Evolutionary conservation across 1,284 basidiomycete genomes (phyloP).

Genomic region (Paramarasmius palmivorus): DNA sequence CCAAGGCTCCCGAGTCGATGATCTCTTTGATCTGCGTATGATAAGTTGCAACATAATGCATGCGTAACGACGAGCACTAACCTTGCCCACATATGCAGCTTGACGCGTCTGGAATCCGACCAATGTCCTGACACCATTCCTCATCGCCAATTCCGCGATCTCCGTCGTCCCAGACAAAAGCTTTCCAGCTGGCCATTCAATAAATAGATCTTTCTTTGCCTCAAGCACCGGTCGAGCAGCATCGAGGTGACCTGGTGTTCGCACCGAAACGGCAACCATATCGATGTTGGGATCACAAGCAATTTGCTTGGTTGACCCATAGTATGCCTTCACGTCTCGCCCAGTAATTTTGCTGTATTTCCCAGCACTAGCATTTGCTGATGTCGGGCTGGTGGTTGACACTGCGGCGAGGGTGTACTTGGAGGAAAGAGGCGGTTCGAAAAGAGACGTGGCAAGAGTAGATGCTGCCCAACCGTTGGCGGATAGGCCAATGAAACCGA

Average conservation of each 20-base stretch:
- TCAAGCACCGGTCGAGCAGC: slow-evolving; percentile 32
- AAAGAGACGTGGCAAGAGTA: neutral
- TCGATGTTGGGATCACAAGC: slow-evolving; percentile 34
- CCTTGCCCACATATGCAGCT: slow-evolving; percentile 26
- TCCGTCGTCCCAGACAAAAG: slow-evolving; percentile 28
- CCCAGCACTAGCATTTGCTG: slow-evolving; percentile 24
- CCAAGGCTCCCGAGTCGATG: slow-evolving; percentile 11
- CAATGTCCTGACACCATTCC: slow-evolving; percentile 29
- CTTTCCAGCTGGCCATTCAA: slow-evolving; percentile 40
- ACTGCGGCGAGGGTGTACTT: slow-evolving; percentile 26
- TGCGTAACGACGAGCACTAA: slow-evolving; percentile 7
- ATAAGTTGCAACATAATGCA: neutral
- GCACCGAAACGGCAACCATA: slow-evolving; percentile 35
- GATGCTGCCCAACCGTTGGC: neutral
- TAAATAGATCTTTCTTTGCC: slow-evolving; percentile 35
- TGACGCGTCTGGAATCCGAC: slow-evolving; percentile 34
- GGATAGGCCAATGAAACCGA: slow-evolving; percentile 7
- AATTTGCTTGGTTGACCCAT: slow-evolving; percentile 26
- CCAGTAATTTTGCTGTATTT: slow-evolving; percentile 24
- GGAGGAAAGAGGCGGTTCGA: neutral
- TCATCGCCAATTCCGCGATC: slow-evolving; percentile 30
- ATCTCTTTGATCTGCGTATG: slow-evolving; percentile 2
- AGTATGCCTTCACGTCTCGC: slow-evolving; percentile 27
- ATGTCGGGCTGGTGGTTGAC: slow-evolving; percentile 25
- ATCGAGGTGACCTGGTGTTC: slow-evolving; percentile 26